Evolutionary conservation across 495 filamentous ascomycete genomes (phyloP).

Genomic region (Penicillium turbatum): DNA sequence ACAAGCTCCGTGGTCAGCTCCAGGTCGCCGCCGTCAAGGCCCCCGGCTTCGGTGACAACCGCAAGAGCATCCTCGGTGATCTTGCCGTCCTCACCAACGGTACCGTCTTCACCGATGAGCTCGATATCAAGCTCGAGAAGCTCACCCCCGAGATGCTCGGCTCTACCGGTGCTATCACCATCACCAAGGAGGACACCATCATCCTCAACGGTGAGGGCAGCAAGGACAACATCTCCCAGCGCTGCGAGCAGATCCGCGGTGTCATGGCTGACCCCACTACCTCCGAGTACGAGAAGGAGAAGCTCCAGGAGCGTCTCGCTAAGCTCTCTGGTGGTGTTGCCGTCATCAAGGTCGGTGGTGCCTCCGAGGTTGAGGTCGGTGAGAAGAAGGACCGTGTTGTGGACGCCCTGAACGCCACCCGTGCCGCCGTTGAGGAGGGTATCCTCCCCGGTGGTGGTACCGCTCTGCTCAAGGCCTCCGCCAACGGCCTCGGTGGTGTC

Average conservation of each 20-base stretch:
- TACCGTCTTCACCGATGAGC: constrained; percentile 96
- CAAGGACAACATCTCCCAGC: constrained; percentile 91
- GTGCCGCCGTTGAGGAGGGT: constrained; percentile 96
- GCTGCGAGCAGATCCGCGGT: constrained; percentile 98
- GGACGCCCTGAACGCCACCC: constrained; percentile 96
- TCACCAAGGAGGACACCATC: constrained; percentile 99
- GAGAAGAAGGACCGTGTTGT: constrained; percentile 99
- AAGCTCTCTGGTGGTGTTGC: constrained; percentile 99
- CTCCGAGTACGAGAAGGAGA: constrained; percentile 99
- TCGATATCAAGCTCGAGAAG: constrained; percentile 98
- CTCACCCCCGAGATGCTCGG: constrained; percentile 92
- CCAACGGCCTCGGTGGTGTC: constrained; percentile 75
- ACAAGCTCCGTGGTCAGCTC: constrained; percentile 99
- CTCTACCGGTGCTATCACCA: constrained; percentile 95
- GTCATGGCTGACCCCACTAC: constrained; percentile 91
- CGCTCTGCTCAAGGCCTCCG: constrained; percentile 93
- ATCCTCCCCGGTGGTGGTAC: constrained; percentile 98
- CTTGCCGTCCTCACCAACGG: constrained; percentile 92
- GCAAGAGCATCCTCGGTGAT: constrained; percentile 98
- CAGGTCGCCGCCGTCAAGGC: constrained; percentile 99
- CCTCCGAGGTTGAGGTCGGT: constrained; percentile 95
- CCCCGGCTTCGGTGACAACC: constrained; percentile 98
- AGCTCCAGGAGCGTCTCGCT: constrained; percentile 97
- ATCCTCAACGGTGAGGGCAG: constrained; percentile 94
- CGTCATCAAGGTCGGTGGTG: constrained; percentile 97